Conservation (phyloP, 352 stramenopile species). For the Thalassiosira mediterranea region DNA sequence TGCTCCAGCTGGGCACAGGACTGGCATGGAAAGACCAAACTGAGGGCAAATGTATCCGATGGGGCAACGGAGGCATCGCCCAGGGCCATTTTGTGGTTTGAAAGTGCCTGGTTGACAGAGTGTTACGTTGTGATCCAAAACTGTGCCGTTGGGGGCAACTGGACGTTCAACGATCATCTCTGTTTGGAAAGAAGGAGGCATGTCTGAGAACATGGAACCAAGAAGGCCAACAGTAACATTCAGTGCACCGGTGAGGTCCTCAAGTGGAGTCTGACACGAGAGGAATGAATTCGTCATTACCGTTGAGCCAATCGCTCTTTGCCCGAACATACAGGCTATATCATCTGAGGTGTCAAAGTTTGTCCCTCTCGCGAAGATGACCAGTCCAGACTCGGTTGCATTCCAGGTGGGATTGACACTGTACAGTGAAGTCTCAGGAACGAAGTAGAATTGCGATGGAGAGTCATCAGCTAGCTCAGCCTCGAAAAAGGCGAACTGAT, state of each 20-base stretch:
- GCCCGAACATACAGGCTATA: slow-evolving; percentile 89
- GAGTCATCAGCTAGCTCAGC: slow-evolving; percentile 28
- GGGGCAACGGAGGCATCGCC: slow-evolving; percentile 89
- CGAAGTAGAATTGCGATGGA: slow-evolving; percentile 84
- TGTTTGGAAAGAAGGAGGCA: background rate
- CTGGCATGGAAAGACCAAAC: slow-evolving; percentile 88
- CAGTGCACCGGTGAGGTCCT: slow-evolving; percentile 68
- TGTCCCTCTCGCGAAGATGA: slow-evolving; percentile 90
- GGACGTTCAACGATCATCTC: slow-evolving; percentile 46
- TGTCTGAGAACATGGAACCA: slow-evolving; percentile 4
- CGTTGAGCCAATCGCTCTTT: slow-evolving; percentile 80
- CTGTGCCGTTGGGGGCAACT: slow-evolving; percentile 88
- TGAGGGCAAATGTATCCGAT: slow-evolving; percentile 94
- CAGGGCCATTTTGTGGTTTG: slow-evolving; percentile 88
- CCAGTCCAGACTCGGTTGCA: slow-evolving; percentile 84
- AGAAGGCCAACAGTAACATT: slow-evolving; percentile 73
- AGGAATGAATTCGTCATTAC: slow-evolving; percentile 87
- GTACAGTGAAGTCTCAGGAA: slow-evolving; percentile 87
- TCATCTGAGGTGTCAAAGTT: slow-evolving; percentile 93
- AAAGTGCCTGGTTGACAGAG: slow-evolving; percentile 92
- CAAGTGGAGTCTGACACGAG: slow-evolving; percentile 85
- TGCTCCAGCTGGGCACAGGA: slow-evolving; percentile 90
- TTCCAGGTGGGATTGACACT: slow-evolving; percentile 85
- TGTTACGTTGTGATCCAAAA: slow-evolving; percentile 89
- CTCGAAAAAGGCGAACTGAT: slow-evolving; percentile 85